These are phyloP conservation scores for Nidularia pulvinata DNA, from an alignment of 768 basidiomycete genomes.

Conservation along the genomic window DNA sequence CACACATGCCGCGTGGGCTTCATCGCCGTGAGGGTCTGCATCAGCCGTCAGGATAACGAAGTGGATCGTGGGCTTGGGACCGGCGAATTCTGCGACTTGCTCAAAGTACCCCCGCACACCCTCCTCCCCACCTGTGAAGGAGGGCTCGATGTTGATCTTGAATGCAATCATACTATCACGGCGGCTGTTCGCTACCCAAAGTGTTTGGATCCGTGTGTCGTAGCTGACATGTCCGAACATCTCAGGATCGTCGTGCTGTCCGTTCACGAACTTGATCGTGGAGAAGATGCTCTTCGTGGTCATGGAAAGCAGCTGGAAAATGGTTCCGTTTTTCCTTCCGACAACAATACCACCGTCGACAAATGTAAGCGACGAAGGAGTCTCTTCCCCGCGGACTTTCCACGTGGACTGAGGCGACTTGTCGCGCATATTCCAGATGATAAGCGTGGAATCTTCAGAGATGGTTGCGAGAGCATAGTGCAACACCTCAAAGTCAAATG, in stretches of 20 bases:
- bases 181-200: conserved; percentile 87
- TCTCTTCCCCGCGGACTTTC: conserved; percentile 77
- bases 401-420: conserved; percentile 74
- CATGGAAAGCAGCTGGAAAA: conserved; percentile 81
- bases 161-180: conserved; percentile 84
- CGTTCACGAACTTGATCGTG: conserved; percentile 78
- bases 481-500: conserved; percentile 83
- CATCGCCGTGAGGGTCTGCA: conserved; percentile 79
- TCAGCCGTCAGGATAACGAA: conserved; percentile 88
- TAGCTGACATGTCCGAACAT: conserved; percentile 92
- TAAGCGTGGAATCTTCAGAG: conserved; percentile 79
- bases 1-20: conserved; percentile 81
- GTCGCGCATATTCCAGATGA: conserved; percentile 82
- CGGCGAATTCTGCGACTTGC: conserved; percentile 81
- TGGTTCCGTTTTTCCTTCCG: conserved; percentile 81
- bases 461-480: conserved; percentile 81
- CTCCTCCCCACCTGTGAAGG: conserved; percentile 61
- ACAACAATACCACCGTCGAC: conserved; percentile 86
- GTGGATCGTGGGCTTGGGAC: conserved; percentile 85
- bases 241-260: conserved; percentile 67
- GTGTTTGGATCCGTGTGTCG: conserved; percentile 80
- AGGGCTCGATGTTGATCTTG: conserved; percentile 69
- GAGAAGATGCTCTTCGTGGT: conserved; percentile 74
- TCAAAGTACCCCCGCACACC: conserved; percentile 68
- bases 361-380: conserved; percentile 82